Percentiles rank a stretch among this genome's conserved stretches.
Evolutionary conservation across 176 grass and related monocot species (phyloP).

Genomic region (Olyra latifolia): DNA sequence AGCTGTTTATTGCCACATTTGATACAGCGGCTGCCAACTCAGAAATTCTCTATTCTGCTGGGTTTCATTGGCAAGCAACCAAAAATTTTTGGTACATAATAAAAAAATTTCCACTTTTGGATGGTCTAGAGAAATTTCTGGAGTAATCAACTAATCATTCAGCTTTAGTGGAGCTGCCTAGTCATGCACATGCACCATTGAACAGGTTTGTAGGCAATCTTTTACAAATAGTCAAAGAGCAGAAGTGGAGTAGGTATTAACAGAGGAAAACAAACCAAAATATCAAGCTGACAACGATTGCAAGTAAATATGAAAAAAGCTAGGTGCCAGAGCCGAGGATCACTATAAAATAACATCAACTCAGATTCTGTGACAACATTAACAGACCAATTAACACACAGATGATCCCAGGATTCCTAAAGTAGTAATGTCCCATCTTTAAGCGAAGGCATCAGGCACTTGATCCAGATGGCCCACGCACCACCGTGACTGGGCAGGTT

Average conservation of each 20-base stretch:
- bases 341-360: not conserved
- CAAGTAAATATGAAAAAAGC: not conserved
- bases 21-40: not conserved
- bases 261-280: slow-evolving; percentile 2
- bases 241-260: not conserved
- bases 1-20: slow-evolving; percentile 10
- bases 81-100: not conserved
- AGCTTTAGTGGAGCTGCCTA: not conserved
- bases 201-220: not conserved
- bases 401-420: not conserved
- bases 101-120: not conserved
- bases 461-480: slow-evolving; percentile 36
- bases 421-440: not conserved
- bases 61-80: slow-evolving; percentile 2
- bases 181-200: not conserved
- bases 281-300: not conserved
- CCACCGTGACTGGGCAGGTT: slow-evolving; percentile 81
- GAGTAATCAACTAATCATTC: slow-evolving; percentile 10
- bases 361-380: not conserved
- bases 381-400: not conserved
- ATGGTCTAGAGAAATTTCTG: not conserved
- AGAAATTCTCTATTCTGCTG: not conserved
- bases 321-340: not conserved
- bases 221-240: not conserved
- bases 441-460: slow-evolving; percentile 28